A percentile compares a stretch with the other conserved stretches of the same genome.
Evolutionary conservation across 768 basidiomycete genomes (phyloP).

Genomic region (Strobilomyces dryophilus): DNA sequence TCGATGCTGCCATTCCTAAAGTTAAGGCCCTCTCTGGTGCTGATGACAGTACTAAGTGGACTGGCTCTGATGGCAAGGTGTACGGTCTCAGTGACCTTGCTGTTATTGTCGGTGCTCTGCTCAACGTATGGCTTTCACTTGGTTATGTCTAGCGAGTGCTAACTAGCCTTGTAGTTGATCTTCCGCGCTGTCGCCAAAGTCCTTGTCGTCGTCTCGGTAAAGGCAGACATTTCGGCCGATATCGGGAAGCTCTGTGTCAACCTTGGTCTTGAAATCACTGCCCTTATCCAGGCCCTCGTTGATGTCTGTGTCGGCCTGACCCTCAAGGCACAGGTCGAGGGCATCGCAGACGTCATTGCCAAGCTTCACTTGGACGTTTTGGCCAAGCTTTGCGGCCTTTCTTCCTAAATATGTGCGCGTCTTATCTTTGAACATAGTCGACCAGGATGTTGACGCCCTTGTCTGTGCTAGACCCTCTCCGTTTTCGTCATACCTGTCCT

Average conservation of each 20-base stretch:
- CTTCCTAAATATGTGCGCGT: background rate
- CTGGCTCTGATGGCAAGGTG: background rate
- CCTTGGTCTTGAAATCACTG: constrained; percentile 18
- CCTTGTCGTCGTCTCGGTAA: background rate
- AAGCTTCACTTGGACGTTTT: background rate
- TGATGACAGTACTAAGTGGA: background rate
- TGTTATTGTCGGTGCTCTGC: background rate
- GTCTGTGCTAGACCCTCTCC: no score
- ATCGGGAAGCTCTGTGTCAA: constrained; percentile 3
- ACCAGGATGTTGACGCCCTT: no score
- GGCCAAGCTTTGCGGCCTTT: background rate
- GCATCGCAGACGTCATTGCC: background rate
- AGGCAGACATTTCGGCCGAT: background rate
- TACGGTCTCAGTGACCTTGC: background rate
- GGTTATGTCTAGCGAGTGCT: background rate
- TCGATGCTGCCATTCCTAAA: background rate
- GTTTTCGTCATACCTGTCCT: no score
- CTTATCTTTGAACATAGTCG: background rate
- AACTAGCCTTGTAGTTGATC: background rate
- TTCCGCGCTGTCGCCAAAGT: background rate
- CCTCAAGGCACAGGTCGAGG: background rate
- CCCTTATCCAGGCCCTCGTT: constrained; percentile 10
- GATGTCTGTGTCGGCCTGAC: background rate
- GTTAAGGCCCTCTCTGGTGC: background rate
- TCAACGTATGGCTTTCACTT: background rate